Percentiles rank a stretch among this genome's conserved stretches.
Conservation (phyloP, 2,329 filamentous ascomycete genomes). For the Metarhizium guizhouense region DNA sequence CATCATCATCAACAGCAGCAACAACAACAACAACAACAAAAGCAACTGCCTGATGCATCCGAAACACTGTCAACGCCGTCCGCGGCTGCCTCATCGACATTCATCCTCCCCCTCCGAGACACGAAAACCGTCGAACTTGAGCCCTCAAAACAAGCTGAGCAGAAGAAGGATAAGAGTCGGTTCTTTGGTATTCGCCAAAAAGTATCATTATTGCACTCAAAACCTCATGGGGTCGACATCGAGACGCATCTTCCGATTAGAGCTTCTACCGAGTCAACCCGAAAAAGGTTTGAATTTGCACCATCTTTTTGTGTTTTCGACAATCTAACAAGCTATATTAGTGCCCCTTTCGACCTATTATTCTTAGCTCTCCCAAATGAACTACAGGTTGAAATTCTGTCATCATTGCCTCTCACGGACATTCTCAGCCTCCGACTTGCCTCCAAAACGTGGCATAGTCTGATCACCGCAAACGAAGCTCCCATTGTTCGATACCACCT, state of each 20-base stretch:
- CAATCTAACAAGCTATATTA: constrained; percentile 14
- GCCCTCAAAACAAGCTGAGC: constrained; percentile 18
- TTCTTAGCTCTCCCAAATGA: constrained; percentile 52
- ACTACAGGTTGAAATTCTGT: constrained; percentile 54
- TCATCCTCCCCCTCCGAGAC: constrained; percentile 42
- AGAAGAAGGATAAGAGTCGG: constrained; percentile 32
- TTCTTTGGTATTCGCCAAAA: constrained; percentile 34
- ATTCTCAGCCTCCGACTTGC: constrained; percentile 49
- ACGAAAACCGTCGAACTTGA: constrained; percentile 24
- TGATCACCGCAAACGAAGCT: constrained; percentile 51
- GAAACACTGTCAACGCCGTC: constrained; percentile 9
- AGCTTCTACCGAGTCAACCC: constrained; percentile 17
- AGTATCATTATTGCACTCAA: constrained; percentile 25
- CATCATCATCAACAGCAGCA: constrained; percentile 32
- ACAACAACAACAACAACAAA: constrained; percentile 30
- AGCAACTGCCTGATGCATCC: neutral
- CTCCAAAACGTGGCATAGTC: constrained; percentile 49
- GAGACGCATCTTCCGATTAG: constrained; percentile 6
- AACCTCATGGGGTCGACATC: constrained; percentile 17
- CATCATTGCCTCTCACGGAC: constrained; percentile 50
- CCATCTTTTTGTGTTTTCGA: neutral
- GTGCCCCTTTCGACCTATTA: constrained; percentile 44
- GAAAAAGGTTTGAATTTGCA: constrained; percentile 21
- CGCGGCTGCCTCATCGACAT: constrained; percentile 27
- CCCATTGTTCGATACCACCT: constrained; percentile 54